Evolutionary conservation across 2,329 filamentous ascomycete species (phyloP).

Genomic region (Sordariomycetes sp.): DNA sequence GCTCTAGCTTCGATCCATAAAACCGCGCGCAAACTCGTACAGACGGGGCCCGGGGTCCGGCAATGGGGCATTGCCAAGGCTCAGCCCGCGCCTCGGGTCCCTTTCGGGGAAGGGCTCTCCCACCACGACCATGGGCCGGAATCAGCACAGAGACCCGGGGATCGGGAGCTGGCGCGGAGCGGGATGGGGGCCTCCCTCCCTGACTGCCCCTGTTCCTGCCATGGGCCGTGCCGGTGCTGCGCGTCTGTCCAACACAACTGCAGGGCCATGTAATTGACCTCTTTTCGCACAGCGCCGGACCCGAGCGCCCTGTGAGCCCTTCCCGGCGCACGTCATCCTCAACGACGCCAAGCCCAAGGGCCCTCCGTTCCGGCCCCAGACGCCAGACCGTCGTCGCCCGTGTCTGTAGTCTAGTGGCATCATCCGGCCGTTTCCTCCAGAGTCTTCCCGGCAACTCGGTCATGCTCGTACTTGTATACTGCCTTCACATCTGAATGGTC

Average conservation of each 20-base stretch:
- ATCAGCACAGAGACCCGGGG: background rate
- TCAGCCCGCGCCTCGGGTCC: no score
- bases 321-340: background rate
- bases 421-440: background rate
- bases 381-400: background rate
- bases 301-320: background rate
- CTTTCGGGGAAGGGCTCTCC: background rate
- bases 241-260: background rate
- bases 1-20: background rate
- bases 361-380: background rate
- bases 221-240: background rate
- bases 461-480: background rate
- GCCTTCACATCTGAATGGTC: background rate
- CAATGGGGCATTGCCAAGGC: background rate
- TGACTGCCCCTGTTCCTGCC: background rate
- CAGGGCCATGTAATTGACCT: no score
- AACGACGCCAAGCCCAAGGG: background rate
- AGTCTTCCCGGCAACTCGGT: background rate
- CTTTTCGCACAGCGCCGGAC: no score
- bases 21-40: background rate
- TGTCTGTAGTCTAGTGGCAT: background rate
- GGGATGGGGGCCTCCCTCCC: background rate
- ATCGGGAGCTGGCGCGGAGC: background rate
- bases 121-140: background rate
- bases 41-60: background rate